A percentile compares a stretch with the other conserved stretches of the same genome.
These are phyloP conservation scores for Dendrobium officinale DNA, from an alignment of 106 monocot species.

Conservation along the genomic window DNA sequence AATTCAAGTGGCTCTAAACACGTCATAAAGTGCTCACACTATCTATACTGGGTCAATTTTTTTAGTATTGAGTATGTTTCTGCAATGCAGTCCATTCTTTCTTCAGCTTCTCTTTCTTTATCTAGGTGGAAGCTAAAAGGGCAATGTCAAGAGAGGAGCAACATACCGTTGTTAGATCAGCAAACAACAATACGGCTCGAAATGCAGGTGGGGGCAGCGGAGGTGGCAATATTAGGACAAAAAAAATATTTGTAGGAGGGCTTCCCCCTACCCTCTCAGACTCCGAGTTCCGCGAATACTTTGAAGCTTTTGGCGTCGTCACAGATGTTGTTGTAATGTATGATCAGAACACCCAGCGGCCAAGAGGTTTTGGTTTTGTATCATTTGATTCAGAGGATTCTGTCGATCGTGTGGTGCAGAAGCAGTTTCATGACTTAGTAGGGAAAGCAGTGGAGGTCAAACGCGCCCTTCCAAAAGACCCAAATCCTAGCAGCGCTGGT, in stretches of 20 bases:
- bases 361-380: constrained; percentile 92
- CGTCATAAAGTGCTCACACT: not conserved
- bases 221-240: constrained; percentile 50
- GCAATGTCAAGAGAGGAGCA: constrained; percentile 94
- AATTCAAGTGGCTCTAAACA: not conserved
- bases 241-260: constrained; percentile 99
- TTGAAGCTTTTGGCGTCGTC: constrained; percentile 62
- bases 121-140: constrained; percentile 58
- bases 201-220: constrained; percentile 29
- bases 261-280: constrained; percentile 73
- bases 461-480: constrained; percentile 90
- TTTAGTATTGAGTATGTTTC: not conserved
- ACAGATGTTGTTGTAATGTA: constrained; percentile 94
- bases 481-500: constrained; percentile 31
- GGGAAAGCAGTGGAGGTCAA: constrained; percentile 94
- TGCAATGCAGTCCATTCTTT: not conserved
- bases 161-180: constrained; percentile 24
- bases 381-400: constrained; percentile 88
- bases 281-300: constrained; percentile 73
- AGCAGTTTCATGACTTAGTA: constrained; percentile 83
- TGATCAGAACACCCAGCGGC: constrained; percentile 81
- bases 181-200: constrained; percentile 24
- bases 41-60: not conserved
- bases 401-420: constrained; percentile 78
- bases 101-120: not conserved